Percentiles rank a stretch among this genome's conserved stretches.
Evolutionary conservation across 768 basidiomycete species (phyloP).

Genomic region (Trametes elegans): DNA sequence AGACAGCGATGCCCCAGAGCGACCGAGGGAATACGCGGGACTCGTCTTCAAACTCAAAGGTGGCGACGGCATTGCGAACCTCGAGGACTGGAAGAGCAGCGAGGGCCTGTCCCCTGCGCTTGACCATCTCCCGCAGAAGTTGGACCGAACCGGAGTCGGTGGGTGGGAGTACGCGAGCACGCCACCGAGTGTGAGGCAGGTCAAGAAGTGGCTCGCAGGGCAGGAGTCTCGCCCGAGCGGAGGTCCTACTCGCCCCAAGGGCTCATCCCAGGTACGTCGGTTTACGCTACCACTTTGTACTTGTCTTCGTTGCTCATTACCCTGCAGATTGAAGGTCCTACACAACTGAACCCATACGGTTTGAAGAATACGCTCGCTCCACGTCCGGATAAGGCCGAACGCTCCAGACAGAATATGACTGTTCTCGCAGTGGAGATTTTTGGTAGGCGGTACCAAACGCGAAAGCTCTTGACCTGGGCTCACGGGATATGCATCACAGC

Average conservation of each 20-base stretch:
- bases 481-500: slow-evolving; percentile 37
- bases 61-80: slow-evolving; percentile 48
- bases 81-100: slow-evolving; percentile 56
- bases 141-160: slow-evolving; percentile 36
- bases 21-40: slow-evolving; percentile 78
- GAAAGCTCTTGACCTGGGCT: not conserved
- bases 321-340: slow-evolving; percentile 72
- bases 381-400: slow-evolving; percentile 38
- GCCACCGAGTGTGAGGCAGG: slow-evolving; percentile 62
- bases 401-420: slow-evolving; percentile 74
- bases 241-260: slow-evolving; percentile 21
- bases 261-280: slow-evolving; percentile 51
- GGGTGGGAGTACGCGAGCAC: slow-evolving; percentile 82
- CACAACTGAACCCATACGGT: slow-evolving; percentile 71
- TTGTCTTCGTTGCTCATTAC: no score
- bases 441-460: slow-evolving; percentile 46
- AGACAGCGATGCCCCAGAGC: slow-evolving; percentile 61
- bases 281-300: not conserved
- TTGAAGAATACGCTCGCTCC: slow-evolving; percentile 55
- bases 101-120: not conserved
- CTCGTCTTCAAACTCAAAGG: slow-evolving; percentile 70
- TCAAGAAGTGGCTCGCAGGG: slow-evolving; percentile 51
- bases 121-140: not conserved
- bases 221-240: slow-evolving; percentile 20
- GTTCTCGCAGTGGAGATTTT: slow-evolving; percentile 83